Evolutionary conservation across 2,329 filamentous ascomycete genomes (phyloP).

Genomic region (Diaporthe sp.): DNA sequence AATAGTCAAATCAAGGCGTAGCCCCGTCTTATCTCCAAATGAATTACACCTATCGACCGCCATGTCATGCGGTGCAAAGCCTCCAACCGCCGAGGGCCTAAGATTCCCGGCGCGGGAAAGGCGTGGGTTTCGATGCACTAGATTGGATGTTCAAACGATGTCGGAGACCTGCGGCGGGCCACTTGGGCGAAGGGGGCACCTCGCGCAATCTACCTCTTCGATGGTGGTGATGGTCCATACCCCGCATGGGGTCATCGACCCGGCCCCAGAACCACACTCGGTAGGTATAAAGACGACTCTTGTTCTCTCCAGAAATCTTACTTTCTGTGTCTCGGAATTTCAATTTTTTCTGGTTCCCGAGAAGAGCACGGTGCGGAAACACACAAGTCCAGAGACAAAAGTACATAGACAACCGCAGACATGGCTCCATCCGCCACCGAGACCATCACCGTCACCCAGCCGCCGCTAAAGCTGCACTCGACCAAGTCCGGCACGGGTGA

Average conservation of each 20-base stretch:
- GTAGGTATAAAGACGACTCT: constrained; percentile 29
- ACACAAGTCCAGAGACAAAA: not conserved
- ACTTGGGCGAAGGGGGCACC: constrained; percentile 35
- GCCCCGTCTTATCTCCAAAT: constrained; percentile 19
- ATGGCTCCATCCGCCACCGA: constrained; percentile 55
- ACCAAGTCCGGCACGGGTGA: constrained; percentile 51
- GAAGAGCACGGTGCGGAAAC: not conserved
- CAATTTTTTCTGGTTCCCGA: not conserved
- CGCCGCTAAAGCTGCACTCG: constrained; percentile 54
- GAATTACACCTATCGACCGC: not conserved
- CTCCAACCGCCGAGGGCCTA: constrained; percentile 1
- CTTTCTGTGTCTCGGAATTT: too few relatives aligned
- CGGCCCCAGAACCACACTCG: constrained; percentile 12
- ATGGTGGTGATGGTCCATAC: constrained; percentile 39
- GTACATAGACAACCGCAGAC: constrained; percentile 61
- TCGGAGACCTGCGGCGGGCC: constrained; percentile 30
- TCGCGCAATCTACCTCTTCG: constrained; percentile 39
- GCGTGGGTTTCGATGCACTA: constrained; percentile 6
- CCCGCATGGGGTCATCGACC: constrained; percentile 36
- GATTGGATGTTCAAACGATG: constrained; percentile 29
- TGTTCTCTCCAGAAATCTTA: not conserved
- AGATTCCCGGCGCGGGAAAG: not conserved
- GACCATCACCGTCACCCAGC: constrained; percentile 47
- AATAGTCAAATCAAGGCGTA: constrained; percentile 8
- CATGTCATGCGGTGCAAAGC: not conserved